phyloP scores from a whole-genome alignment of 768 basidiomycete genomes.

The Mycena vulgaris region DNA sequence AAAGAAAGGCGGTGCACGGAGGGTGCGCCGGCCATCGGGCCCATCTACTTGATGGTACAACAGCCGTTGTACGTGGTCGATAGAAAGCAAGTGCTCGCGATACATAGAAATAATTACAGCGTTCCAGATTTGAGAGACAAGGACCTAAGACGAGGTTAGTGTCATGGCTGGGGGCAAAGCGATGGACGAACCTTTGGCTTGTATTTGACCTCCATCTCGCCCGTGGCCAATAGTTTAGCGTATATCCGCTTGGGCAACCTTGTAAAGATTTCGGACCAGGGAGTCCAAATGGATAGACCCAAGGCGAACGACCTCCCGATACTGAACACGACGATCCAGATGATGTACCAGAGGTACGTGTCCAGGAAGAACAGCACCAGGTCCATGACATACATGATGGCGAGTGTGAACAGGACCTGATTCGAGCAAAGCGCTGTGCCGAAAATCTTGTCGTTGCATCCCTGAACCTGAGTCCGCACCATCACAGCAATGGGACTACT shows the following conservation, averaged over 20 bases:
- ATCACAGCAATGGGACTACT: slow-evolving; percentile 96
- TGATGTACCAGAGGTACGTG: slow-evolving; percentile 99
- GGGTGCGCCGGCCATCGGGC: slow-evolving; percentile 89
- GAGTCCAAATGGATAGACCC: slow-evolving; percentile 98
- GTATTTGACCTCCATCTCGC: slow-evolving; percentile 99
- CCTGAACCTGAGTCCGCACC: slow-evolving; percentile 94
- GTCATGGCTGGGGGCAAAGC: neutral
- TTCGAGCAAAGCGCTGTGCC: slow-evolving; percentile 88
- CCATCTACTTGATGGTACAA: slow-evolving; percentile 97
- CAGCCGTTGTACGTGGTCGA: slow-evolving; percentile 97
- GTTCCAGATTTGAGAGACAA: slow-evolving; percentile 99
- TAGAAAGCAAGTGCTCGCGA: slow-evolving; percentile 96
- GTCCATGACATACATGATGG: slow-evolving; percentile 99
- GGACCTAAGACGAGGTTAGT: slow-evolving; percentile 63
- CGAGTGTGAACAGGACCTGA: slow-evolving; percentile 93
- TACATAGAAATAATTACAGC: slow-evolving; percentile 99
- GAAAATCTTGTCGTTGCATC: slow-evolving; percentile 89
- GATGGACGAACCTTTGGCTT: slow-evolving; percentile 86
- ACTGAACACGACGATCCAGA: slow-evolving; percentile 97
- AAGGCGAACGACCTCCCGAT: slow-evolving; percentile 92
- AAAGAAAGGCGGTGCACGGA: slow-evolving; percentile 98
- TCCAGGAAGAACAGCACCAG: slow-evolving; percentile 98
- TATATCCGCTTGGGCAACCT: slow-evolving; percentile 98
- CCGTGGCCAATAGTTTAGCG: slow-evolving; percentile 95
- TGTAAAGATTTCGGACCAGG: slow-evolving; percentile 98